These are phyloP conservation scores for Aspergillus ostianus DNA, from an alignment of 495 filamentous ascomycete species.

Conservation along the genomic window DNA sequence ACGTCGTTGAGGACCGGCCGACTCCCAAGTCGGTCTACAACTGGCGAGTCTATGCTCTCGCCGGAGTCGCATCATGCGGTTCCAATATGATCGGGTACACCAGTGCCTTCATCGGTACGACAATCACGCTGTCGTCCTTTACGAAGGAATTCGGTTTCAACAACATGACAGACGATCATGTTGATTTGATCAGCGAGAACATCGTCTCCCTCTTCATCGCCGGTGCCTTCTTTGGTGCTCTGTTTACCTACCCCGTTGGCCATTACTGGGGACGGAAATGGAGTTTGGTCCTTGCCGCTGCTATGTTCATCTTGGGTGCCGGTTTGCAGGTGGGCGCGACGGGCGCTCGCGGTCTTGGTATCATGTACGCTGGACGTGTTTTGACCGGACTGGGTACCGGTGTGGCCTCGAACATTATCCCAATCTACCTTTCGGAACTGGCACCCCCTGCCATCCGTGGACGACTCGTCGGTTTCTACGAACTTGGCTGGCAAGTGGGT, in stretches of 20 bases:
- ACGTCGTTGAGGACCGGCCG: conserved; percentile 61
- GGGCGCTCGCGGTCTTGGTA: conserved; percentile 53
- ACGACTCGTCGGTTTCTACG: conserved; percentile 72
- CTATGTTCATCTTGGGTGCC: conserved; percentile 62
- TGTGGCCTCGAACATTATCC: conserved; percentile 71
- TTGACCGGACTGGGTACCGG: conserved; percentile 73
- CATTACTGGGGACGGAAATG: conserved; percentile 57
- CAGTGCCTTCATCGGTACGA: conserved; percentile 69
- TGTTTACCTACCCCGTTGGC: conserved; percentile 58
- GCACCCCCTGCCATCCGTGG: conserved; percentile 77
- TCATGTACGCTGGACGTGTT: conserved; percentile 68
- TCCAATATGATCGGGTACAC: conserved; percentile 74
- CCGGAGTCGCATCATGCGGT: conserved; percentile 63
- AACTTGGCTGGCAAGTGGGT: conserved; percentile 71
- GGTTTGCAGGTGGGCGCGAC: conserved; percentile 62
- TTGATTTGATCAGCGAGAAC: conserved; percentile 58
- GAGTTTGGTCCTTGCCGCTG: conserved; percentile 51
- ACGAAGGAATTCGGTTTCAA: conserved; percentile 54
- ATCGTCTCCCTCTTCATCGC: conserved; percentile 70
- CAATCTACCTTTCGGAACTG: conserved; percentile 78
- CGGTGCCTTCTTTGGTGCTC: conserved; percentile 64
- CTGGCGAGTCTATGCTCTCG: conserved; percentile 66
- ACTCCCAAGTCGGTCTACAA: conserved; percentile 70
- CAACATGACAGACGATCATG: conserved; percentile 32
- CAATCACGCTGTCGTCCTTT: conserved; percentile 62